Base-by-base conservation (phyloP, 2,329 filamentous ascomycete genomes). In the Cordyceps fumosorosea region DNA sequence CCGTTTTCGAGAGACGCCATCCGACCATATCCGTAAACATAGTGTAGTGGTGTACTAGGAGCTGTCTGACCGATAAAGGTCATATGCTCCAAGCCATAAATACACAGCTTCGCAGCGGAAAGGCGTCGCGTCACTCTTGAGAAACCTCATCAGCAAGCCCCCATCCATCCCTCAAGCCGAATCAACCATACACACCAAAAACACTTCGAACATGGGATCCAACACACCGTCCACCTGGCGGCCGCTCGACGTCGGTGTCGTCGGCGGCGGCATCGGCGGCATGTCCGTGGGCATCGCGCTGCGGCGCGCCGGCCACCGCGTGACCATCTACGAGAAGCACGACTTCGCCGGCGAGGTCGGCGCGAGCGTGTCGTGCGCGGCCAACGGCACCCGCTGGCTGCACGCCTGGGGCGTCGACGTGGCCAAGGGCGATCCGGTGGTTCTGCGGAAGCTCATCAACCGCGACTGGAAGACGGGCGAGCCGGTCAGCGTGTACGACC, bases 381-480 rank as follows among this genome's bases (percentile, higher is more conserved):
- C 87, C 11, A 90, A 90, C 67, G 87, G 87, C 8, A 87, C 86
- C 1, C 79, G 84, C 53, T 90, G 86, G 86, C 75, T 90, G 8
- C 81, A 88, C 64, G 84, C 88, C 70, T 90, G 87, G 87, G 77
- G 76, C 0, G 84, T 89, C 1, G 84, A 89, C 67, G 77, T 89
- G 1, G 75, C 75, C 16, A 84, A 84, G 67, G 87, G 86, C 10
- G 82, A 88, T 62, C 86, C 86, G 0, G 87, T 90, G 1, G 75
- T 89, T 1, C 74, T 90, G 55, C 79, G 79, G 72, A 85, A 85
- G 68, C 78, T 90, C 58, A 89, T 90, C 74, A 88, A 85, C 70
- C 81, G 84, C 3, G 86, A 89, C 72, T 90, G 87, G 87, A 81
- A 83, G 69, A 89, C 86, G 1, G 87, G 87, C 0, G 83, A 89